phyloP scores from a whole-genome alignment of 2,329 filamentous ascomycete genomes.

The Graphilbum fragrans region DNA sequence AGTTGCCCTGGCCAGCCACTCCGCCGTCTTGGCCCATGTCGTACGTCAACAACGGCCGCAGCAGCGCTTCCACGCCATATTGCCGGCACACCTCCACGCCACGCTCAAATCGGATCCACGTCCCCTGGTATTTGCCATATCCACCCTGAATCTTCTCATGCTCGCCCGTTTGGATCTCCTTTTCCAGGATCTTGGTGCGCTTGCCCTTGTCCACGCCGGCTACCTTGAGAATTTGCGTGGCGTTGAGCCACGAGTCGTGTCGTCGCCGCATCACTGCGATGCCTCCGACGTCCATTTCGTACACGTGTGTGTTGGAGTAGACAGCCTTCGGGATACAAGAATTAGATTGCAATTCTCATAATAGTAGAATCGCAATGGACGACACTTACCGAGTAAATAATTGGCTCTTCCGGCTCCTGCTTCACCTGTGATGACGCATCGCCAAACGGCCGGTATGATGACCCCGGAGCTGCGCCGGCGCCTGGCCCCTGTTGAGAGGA shows the following conservation, averaged over 20 bases:
- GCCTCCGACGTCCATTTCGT: constrained; percentile 94
- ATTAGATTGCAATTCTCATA: not conserved
- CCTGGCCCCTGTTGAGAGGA: constrained; percentile 32
- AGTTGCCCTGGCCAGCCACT: constrained; percentile 56
- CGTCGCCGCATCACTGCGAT: constrained; percentile 93
- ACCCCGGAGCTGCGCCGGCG: constrained; percentile 19
- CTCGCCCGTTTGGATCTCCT: constrained; percentile 90
- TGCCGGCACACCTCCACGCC: constrained; percentile 84
- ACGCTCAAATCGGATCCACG: constrained; percentile 91
- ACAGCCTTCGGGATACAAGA: constrained; percentile 44
- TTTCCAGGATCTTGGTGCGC: constrained; percentile 93
- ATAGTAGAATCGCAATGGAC: too few species aligned
- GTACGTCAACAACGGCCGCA: constrained; percentile 65
- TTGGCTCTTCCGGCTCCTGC: constrained; percentile 28
- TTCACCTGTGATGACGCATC: constrained; percentile 17
- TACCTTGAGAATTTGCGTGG: constrained; percentile 95
- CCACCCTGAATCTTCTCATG: constrained; percentile 98
- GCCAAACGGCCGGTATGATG: constrained; percentile 26
- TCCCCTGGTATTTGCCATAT: constrained; percentile 98
- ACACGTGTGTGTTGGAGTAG: constrained; percentile 91
- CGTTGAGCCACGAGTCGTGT: constrained; percentile 92
- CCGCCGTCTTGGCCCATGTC: constrained; percentile 69
- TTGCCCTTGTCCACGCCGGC: constrained; percentile 96
- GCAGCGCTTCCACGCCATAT: constrained; percentile 63
- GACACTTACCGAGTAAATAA: constrained; percentile 48